These are phyloP conservation scores for Tulasnella sp. DNA, from an alignment of 768 basidiomycete species.

Conservation along the genomic window DNA sequence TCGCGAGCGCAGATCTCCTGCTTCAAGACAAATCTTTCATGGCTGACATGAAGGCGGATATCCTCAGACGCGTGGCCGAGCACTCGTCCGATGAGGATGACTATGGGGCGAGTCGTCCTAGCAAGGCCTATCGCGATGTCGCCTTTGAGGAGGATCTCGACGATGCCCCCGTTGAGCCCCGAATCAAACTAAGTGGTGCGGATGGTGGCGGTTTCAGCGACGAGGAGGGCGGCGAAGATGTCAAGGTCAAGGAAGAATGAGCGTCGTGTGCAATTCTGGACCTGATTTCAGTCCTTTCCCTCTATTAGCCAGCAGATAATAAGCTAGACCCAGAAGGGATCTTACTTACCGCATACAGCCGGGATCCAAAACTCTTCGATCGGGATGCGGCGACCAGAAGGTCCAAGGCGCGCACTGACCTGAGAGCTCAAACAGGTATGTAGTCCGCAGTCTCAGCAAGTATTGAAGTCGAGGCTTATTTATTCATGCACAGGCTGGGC, in stretches of 20 bases:
- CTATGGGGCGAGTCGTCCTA: conserved; percentile 34
- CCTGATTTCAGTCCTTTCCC: too few relatives aligned
- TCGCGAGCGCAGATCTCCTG: conserved; percentile 37
- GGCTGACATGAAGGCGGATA: conserved; percentile 75
- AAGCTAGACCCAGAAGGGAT: conserved; percentile 22
- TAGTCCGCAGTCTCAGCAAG: background rate
- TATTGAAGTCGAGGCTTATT: background rate
- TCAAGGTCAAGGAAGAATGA: too few relatives aligned
- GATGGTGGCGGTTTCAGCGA: conserved; percentile 33
- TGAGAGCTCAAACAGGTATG: conserved; percentile 59
- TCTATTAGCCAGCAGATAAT: background rate
- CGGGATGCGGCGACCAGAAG: conserved; percentile 63
- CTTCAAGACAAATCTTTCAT: conserved; percentile 48
- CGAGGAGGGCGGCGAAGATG: conserved; percentile 25
- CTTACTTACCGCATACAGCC: conserved; percentile 68
- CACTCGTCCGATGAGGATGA: conserved; percentile 52
- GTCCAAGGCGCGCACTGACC: conserved; percentile 51
- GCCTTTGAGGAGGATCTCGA: conserved; percentile 46
- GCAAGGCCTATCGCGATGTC: conserved; percentile 21
- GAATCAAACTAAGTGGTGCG: conserved; percentile 13
- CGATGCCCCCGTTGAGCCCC: conserved; percentile 16
- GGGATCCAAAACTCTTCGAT: conserved; percentile 64
- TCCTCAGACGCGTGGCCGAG: conserved; percentile 63
- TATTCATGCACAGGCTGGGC: conserved; percentile 43
- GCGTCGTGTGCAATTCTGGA: too few relatives aligned